Evolutionary conservation across 495 filamentous ascomycete species (phyloP).

Genomic region (Penicillium coffeae): DNA sequence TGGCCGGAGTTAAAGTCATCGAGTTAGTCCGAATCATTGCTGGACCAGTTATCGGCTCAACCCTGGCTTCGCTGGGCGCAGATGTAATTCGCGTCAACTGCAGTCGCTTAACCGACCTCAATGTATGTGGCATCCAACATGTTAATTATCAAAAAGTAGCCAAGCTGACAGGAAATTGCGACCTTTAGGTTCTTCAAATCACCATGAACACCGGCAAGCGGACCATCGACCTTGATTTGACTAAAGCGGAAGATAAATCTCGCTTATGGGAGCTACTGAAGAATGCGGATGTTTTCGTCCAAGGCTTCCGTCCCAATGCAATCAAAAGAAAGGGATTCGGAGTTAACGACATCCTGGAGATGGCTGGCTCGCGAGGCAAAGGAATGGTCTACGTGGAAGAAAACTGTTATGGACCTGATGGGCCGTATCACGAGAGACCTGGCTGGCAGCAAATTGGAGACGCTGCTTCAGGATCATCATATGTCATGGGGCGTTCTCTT

Average conservation of each 20-base stretch:
- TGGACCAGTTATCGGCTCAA: slow-evolving; percentile 49
- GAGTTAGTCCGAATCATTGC: slow-evolving; percentile 61
- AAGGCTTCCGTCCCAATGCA: slow-evolving; percentile 45
- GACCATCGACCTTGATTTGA: slow-evolving; percentile 50
- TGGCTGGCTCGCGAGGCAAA: slow-evolving; percentile 41
- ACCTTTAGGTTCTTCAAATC: slow-evolving; percentile 8
- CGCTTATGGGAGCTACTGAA: slow-evolving; percentile 41
- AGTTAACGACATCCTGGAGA: slow-evolving; percentile 43
- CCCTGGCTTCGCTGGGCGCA: slow-evolving; percentile 56
- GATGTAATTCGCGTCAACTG: slow-evolving; percentile 59
- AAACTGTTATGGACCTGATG: slow-evolving; percentile 57
- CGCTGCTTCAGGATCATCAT: slow-evolving; percentile 22
- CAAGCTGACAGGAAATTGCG: neutral
- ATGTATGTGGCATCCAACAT: slow-evolving; percentile 39
- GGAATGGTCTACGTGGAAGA: slow-evolving; percentile 62
- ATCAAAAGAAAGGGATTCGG: slow-evolving; percentile 42
- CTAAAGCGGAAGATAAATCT: slow-evolving; percentile 39
- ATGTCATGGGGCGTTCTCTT: slow-evolving; percentile 32
- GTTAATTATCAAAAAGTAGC: slow-evolving; percentile 15
- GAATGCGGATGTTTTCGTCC: slow-evolving; percentile 54
- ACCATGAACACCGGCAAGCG: slow-evolving; percentile 22
- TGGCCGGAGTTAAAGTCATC: slow-evolving; percentile 58
- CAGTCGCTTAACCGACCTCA: slow-evolving; percentile 47
- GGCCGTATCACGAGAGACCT: slow-evolving; percentile 29
- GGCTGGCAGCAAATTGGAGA: slow-evolving; percentile 51